These are phyloP conservation scores for Knufia petricola DNA, from an alignment of 2,329 filamentous ascomycete species.

Conservation along the genomic window DNA sequence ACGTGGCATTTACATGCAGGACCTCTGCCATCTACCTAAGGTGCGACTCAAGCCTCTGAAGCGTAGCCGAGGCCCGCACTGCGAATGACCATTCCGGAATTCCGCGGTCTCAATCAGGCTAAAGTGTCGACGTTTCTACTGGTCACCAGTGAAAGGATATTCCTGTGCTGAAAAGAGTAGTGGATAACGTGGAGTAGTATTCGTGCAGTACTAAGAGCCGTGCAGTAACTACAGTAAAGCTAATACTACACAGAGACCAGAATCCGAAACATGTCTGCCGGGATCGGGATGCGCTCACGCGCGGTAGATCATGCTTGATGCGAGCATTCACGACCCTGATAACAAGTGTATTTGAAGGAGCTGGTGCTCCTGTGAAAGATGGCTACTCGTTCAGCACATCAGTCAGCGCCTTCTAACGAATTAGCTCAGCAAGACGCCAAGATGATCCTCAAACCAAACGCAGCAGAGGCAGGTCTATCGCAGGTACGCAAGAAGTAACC, in stretches of 20 bases:
- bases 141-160: not conserved
- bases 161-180: not conserved
- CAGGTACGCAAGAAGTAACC: too few relatives aligned
- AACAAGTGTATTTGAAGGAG: too few relatives aligned
- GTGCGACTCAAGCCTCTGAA: too few relatives aligned
- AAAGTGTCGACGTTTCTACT: not conserved
- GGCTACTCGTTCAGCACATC: too few relatives aligned
- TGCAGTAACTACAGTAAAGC: not conserved
- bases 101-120: conserved; percentile 1
- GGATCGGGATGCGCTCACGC: not conserved
- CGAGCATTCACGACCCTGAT: too few relatives aligned
- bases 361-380: too few relatives aligned
- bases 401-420: not conserved
- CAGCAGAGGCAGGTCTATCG: conserved; percentile 42
- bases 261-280: not conserved
- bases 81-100: too few relatives aligned
- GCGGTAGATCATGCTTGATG: too few relatives aligned
- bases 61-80: too few relatives aligned
- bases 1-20: too few relatives aligned
- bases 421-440: not conserved
- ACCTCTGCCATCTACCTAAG: too few relatives aligned
- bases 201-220: too few relatives aligned
- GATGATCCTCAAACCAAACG: conserved; percentile 27
- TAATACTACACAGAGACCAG: not conserved
- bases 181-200: not conserved